These are phyloP conservation scores for Calcarisporium arbuscula DNA, from an alignment of 2,329 filamentous ascomycete genomes.

Conservation along the genomic window DNA sequence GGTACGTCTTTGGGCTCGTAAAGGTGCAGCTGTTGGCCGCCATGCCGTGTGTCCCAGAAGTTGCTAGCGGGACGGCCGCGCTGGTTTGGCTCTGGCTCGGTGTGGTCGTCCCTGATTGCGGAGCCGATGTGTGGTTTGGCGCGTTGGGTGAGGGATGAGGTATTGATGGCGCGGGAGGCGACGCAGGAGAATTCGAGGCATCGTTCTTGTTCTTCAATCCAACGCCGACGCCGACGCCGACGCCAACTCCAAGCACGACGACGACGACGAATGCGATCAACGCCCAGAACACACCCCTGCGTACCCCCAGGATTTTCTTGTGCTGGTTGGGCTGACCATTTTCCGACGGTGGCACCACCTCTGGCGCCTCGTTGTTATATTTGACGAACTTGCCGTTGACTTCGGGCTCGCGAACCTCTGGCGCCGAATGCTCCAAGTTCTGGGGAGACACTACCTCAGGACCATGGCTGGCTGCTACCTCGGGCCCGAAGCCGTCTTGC, in stretches of 20 bases:
- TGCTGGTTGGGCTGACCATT: not conserved
- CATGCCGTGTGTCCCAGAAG: conserved; percentile 8
- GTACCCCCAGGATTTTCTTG: not conserved
- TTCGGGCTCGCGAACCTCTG: not conserved
- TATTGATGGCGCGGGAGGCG: not conserved
- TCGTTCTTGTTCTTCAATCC: not conserved
- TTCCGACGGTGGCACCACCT: not conserved
- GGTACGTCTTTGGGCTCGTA: conserved; percentile 8
- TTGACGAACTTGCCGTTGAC: not conserved
- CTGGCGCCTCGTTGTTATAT: not conserved
- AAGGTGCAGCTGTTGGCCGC: conserved; percentile 11
- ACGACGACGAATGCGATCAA: not conserved
- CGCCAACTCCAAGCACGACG: not conserved
- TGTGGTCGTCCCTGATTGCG: not conserved
- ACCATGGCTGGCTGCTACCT: not conserved
- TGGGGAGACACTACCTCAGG: not conserved
- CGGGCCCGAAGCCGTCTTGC: too few species aligned
- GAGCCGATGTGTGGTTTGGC: not conserved
- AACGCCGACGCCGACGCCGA: not conserved
- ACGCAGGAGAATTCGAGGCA: not conserved
- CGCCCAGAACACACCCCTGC: not conserved
- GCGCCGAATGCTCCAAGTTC: not conserved
- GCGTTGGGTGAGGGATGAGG: not conserved
- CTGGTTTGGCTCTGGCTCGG: too few species aligned
- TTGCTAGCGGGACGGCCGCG: conserved; percentile 1